These are phyloP conservation scores for Viola pubescens DNA, from an alignment of 441 rosid genomes.

Conservation along the genomic window DNA sequence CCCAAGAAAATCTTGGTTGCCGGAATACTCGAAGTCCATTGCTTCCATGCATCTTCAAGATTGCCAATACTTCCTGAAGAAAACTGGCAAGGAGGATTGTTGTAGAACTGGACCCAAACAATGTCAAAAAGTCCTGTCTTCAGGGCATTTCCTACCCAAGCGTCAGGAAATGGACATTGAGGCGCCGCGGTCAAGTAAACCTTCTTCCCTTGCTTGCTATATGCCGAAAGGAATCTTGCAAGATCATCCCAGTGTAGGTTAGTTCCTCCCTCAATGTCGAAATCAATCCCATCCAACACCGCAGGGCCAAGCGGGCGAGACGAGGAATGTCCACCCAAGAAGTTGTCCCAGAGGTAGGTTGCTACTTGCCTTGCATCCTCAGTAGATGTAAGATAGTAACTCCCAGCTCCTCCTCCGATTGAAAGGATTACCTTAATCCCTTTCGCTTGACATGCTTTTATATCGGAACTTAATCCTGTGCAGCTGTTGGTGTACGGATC, in stretches of 20 bases:
- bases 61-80: slow-evolving; percentile 16
- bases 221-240: slow-evolving; percentile 20
- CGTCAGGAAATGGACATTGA: slow-evolving; percentile 39
- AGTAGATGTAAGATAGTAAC: slow-evolving; percentile 24
- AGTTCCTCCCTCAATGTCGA: slow-evolving; percentile 36
- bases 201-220: slow-evolving; percentile 24
- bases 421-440: slow-evolving; percentile 37
- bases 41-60: slow-evolving; percentile 30
- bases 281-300: slow-evolving; percentile 32
- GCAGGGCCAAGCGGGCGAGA: slow-evolving; percentile 33
- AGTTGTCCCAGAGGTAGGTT: slow-evolving; percentile 31
- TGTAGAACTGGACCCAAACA: slow-evolving; percentile 49
- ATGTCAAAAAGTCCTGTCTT: slow-evolving; percentile 39
- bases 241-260: slow-evolving; percentile 29
- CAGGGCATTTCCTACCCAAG: slow-evolving; percentile 32
- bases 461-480: slow-evolving; percentile 22
- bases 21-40: slow-evolving; percentile 28
- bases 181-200: slow-evolving; percentile 38
- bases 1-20: slow-evolving; percentile 46
- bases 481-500: slow-evolving; percentile 34
- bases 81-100: slow-evolving; percentile 43
- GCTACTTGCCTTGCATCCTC: slow-evolving; percentile 33
- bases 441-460: slow-evolving; percentile 36
- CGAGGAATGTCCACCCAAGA: slow-evolving; percentile 33
- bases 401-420: slow-evolving; percentile 31